phyloP scores from a whole-genome alignment of 805 yeast genomes.

The Starmerella apis region DNA sequence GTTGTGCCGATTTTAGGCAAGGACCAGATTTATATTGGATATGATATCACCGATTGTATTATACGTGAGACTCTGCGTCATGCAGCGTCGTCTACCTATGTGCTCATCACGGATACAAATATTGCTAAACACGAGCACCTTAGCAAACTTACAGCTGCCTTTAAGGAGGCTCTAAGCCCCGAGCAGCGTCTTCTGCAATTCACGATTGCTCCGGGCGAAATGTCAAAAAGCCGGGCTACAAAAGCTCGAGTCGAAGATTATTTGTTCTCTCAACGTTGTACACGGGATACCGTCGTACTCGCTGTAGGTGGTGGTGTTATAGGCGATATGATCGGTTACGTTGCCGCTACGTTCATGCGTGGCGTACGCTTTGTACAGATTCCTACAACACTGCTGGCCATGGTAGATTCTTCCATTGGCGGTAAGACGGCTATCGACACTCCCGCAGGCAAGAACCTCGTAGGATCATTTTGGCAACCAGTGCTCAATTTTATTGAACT shows the following conservation, averaged over 20 bases:
- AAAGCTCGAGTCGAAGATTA: constrained; percentile 91
- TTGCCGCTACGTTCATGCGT: constrained; percentile 98
- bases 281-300: constrained; percentile 85
- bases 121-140: constrained; percentile 36
- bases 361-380: constrained; percentile 90
- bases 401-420: constrained; percentile 98
- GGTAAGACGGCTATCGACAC: constrained; percentile 98
- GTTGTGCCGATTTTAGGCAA: constrained; percentile 71
- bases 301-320: constrained; percentile 98
- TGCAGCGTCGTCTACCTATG: constrained; percentile 81
- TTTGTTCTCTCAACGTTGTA: constrained; percentile 71
- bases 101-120: constrained; percentile 77
- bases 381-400: constrained; percentile 86
- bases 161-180: constrained; percentile 8
- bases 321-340: constrained; percentile 95
- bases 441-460: constrained; percentile 86
- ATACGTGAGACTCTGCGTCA: constrained; percentile 52
- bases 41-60: constrained; percentile 62
- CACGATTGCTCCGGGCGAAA: constrained; percentile 84
- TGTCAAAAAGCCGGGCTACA: constrained; percentile 75
- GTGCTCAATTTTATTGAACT: constrained; percentile 77
- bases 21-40: constrained; percentile 84
- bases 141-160: constrained; percentile 40
- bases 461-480: constrained; percentile 98
- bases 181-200: constrained; percentile 53